Evolutionary conservation across 345 rosid species (phyloP), one percentile per base, ranked within the genome.

Genomic region (Eucalyptus sp.): DNA sequence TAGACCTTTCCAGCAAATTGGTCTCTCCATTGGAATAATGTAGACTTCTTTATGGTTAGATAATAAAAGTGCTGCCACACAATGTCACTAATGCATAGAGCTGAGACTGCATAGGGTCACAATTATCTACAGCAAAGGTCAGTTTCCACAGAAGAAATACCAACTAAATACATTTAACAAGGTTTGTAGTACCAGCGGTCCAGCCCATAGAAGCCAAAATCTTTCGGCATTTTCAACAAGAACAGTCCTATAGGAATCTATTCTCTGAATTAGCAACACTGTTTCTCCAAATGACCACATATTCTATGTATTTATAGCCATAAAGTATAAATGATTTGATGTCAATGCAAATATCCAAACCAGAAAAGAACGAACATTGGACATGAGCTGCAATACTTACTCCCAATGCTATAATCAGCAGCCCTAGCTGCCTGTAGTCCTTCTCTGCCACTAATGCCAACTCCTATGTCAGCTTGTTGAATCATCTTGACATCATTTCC

Each of bases 401-500:
- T 96, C 90, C 99, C 99, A 90, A 97, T 97, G 90, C 99, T 97
- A 91, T 98, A 97, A 92, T 98, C 99, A 76, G 99, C 99, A 71
- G 99, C 99, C 91, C 99, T 95, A 51, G 99, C 99, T 90, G 99
- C 99, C 94, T 97, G 99, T 88, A 97, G 93, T 48, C 99, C 99
- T 94, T 98, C 99, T 94, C 99, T 96, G 90, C 99, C 99, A 86
- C 99, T 98, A 88, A 98, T 98, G 89, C 99, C 99, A 87, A 98
- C 98, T 54, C 99, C 99, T 48, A 98, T 96, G 90, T 97, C 99
- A 88, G 99, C 99, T 93, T 98, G 97, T 88, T 98, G 99, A 90
- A 98, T 98, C 99, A 98, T 98, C 93, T 98, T 94, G 93, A 98
- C 99, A 93, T 98, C 99, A 95, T 98, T 98, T 87, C 99, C 99